A percentile compares a stretch with the other conserved stretches of the same genome.
phyloP scores from a whole-genome alignment of 176 grass and related monocot genomes.

The Carex kokanica region DNA sequence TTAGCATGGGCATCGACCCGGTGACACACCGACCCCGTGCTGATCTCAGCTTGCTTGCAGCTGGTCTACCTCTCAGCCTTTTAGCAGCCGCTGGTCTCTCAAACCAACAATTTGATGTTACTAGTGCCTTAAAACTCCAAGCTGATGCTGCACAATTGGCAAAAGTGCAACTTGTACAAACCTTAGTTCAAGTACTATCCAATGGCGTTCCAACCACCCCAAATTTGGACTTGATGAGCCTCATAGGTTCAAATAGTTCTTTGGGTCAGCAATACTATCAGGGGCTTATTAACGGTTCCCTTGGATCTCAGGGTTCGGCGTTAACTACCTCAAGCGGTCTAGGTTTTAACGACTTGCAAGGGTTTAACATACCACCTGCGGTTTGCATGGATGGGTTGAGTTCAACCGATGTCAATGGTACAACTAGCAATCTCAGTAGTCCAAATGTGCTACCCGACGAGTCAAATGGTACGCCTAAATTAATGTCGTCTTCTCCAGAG shows the following conservation, averaged over 20 bases:
- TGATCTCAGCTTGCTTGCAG: slow-evolving; percentile 56
- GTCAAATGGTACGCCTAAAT: slow-evolving; percentile 24
- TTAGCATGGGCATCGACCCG: slow-evolving; percentile 71
- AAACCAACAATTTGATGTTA: slow-evolving; percentile 30
- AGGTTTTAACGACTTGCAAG: slow-evolving; percentile 8
- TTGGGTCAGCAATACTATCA: slow-evolving; percentile 40
- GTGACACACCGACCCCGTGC: slow-evolving; percentile 70
- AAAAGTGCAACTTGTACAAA: slow-evolving; percentile 60
- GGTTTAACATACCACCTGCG: not conserved
- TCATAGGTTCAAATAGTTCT: slow-evolving; percentile 35
- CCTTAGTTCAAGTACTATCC: slow-evolving; percentile 51
- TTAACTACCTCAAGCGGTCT: not conserved
- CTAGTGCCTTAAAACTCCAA: slow-evolving; percentile 52
- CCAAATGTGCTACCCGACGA: not conserved
- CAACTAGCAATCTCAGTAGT: slow-evolving; percentile 21
- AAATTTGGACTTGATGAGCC: slow-evolving; percentile 43
- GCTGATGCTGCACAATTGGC: slow-evolving; percentile 37
- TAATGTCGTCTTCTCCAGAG: slow-evolving; percentile 23
- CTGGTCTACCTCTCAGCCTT: slow-evolving; percentile 37
- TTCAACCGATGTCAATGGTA: slow-evolving; percentile 20
- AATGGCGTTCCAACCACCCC: not conserved
- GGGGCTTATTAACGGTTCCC: slow-evolving; percentile 24
- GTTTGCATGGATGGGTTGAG: slow-evolving; percentile 28
- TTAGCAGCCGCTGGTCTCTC: slow-evolving; percentile 24
- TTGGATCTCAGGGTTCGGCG: slow-evolving; percentile 6